phyloP scores from a whole-genome alignment of 164 flowering plant genomes.

The Macadamia tetraphylla region DNA sequence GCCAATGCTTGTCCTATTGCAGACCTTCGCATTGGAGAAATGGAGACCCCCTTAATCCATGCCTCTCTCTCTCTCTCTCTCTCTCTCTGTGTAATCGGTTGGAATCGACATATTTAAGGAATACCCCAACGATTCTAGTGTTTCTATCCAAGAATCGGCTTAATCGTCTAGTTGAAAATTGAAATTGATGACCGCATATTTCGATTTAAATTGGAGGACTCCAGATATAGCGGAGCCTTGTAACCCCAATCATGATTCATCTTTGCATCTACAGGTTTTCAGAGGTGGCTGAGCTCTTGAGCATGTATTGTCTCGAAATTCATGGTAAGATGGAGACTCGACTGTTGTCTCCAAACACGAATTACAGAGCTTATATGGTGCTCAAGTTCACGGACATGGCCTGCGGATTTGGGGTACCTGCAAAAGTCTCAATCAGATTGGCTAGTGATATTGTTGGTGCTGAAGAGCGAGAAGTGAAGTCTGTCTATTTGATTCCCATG shows the following conservation, averaged over 20 bases:
- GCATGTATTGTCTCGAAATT: constrained; percentile 43
- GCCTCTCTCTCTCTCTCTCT: too few relatives aligned
- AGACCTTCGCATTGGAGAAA: constrained; percentile 42
- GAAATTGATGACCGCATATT: too few relatives aligned
- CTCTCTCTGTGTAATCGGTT: too few relatives aligned
- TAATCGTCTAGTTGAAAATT: too few relatives aligned
- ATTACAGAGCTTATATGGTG: constrained; percentile 29
- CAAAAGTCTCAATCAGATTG: constrained; percentile 16
- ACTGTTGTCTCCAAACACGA: constrained; percentile 30
- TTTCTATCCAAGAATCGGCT: constrained; percentile 4
- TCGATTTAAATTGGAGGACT: too few relatives aligned
- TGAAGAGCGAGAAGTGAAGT: neutral
- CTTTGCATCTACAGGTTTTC: constrained; percentile 24
- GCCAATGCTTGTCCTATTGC: neutral
- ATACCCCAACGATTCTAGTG: too few relatives aligned
- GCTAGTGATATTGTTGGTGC: neutral
- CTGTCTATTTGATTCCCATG: neutral
- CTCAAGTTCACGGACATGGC: constrained; percentile 10
- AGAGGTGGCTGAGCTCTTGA: constrained; percentile 35
- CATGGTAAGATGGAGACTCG: constrained; percentile 22
- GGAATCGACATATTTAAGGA: too few relatives aligned
- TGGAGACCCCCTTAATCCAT: neutral
- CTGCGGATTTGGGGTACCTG: constrained; percentile 2
- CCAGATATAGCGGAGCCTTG: too few relatives aligned
- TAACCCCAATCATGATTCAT: neutral